Evolutionary conservation across 345 rosid genomes (phyloP), one percentile per base, ranked within the genome.

Genomic region (Zanthoxylum bungeanum): DNA sequence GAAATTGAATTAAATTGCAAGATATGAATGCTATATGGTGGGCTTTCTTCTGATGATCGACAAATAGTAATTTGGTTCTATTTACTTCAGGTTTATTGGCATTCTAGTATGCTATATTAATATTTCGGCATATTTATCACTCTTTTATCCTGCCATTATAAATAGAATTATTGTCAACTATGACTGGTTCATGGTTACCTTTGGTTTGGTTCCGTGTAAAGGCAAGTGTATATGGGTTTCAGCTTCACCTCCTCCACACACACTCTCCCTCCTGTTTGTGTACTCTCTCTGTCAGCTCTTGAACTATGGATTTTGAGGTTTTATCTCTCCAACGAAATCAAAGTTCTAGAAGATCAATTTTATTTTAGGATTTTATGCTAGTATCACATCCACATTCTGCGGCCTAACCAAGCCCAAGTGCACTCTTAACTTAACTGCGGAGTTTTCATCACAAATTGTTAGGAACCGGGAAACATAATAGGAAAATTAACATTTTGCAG

Each of bases 401-500:
- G 1, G 25, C 56, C 25, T 22, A 7, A 19, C 56, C 27, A 51
- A n/a, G 56, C 28, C 12, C 11, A 9, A 51, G 56, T 30, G 14
- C 22, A 16, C 21, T 16, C 9, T 14, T 6, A 19, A 30, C 28
- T 57, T 36, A 57, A n/a, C 14, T 42, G 16, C n/a, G n/a, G n/a
- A n/a, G n/a, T 9, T 63, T 63, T 63, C 51, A 63, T 22, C 42
- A 2, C 16, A 19, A 28, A 21, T 22, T 36, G 11, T 25, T 67
- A 34, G 51, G 22, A 71, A 63, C 36, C 27, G 12, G n/a, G 50
- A 68, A 75, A 40, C 22, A 53, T 75, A 55, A 44, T 64, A 12
- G 31, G 24, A 46, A n/a, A 55, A 61, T 53, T 71, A 25, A 58
- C 58, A 40, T 76, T 62, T 80, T 77, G 81, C 97, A 95, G 99